A percentile compares a stretch with the other conserved stretches of the same genome.
Conservation (phyloP, 257 asterid genomes). For the Gardenia jasminoides region DNA sequence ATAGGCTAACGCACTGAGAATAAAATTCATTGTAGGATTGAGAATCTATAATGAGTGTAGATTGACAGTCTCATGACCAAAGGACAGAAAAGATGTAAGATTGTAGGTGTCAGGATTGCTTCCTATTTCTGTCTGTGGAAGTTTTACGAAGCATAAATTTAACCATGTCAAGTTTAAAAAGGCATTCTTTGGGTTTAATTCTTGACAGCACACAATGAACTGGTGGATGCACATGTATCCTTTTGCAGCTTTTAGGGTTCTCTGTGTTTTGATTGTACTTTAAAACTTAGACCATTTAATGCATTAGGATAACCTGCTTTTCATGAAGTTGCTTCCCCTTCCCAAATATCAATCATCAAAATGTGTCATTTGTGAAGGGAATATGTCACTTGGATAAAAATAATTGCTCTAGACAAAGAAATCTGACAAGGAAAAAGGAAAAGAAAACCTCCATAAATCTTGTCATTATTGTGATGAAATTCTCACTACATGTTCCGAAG, state of each 20-base stretch:
- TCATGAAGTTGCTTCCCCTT: not conserved
- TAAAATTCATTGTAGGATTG: not conserved
- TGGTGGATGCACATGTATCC: not conserved
- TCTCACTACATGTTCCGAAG: not conserved
- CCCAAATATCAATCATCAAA: not conserved
- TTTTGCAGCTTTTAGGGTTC: not conserved
- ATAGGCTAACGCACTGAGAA: not conserved
- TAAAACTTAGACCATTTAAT: not conserved
- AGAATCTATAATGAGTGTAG: no score
- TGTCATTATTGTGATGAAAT: not conserved
- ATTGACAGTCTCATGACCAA: no score
- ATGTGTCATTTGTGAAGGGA: not conserved
- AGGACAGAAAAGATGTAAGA: not conserved
- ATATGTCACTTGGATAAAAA: not conserved
- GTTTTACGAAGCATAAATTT: not conserved
- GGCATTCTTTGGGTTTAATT: not conserved
- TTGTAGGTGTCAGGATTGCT: not conserved
- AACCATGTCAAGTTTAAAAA: not conserved
- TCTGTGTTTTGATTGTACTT: no score
- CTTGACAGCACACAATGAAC: not conserved
- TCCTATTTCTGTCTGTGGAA: not conserved
- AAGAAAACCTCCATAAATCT: not conserved
- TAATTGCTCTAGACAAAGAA: not conserved
- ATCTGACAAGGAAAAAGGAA: not conserved
- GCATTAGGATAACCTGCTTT: not conserved